Conservation (phyloP, 2,329 filamentous ascomycete species). For the Fusarium palustre region DNA sequence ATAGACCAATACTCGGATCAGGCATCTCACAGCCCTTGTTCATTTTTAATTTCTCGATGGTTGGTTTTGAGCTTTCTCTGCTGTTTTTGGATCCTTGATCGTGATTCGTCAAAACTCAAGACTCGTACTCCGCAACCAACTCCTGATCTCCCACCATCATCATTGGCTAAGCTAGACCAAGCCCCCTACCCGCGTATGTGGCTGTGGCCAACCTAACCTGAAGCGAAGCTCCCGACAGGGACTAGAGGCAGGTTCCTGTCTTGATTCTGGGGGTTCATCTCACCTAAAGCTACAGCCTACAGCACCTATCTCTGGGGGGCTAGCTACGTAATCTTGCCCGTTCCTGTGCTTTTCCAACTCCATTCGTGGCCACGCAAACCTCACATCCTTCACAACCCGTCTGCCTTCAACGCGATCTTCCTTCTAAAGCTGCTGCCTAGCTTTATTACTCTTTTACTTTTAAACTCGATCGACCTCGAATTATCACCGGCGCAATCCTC, state of each 20-base stretch:
- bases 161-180: conserved; percentile 7
- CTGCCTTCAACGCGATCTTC: conserved; percentile 34
- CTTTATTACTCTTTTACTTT: conserved; percentile 12
- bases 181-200: conserved; percentile 21
- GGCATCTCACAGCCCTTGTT: conserved; percentile 34
- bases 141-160: neutral
- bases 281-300: conserved; percentile 17
- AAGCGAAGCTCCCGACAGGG: conserved; percentile 17
- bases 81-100: conserved; percentile 27
- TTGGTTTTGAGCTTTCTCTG: conserved; percentile 30
- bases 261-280: conserved; percentile 12
- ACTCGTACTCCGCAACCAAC: conserved; percentile 8
- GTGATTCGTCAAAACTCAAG: conserved; percentile 26
- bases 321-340: conserved; percentile 40
- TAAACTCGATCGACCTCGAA: conserved; percentile 11
- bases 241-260: neutral
- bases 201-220: conserved; percentile 11
- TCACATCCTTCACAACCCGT: conserved; percentile 32
- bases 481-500: conserved; percentile 26
- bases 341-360: conserved; percentile 39
- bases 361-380: conserved; percentile 30
- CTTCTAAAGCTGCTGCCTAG: conserved; percentile 44
- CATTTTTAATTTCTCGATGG: conserved; percentile 10
- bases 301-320: neutral
- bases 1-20: conserved; percentile 8